A percentile compares a stretch with the other conserved stretches of the same genome.
These are phyloP conservation scores for Cicer cuneatum DNA, from an alignment of 306 rosid genomes.

Conservation along the genomic window DNA sequence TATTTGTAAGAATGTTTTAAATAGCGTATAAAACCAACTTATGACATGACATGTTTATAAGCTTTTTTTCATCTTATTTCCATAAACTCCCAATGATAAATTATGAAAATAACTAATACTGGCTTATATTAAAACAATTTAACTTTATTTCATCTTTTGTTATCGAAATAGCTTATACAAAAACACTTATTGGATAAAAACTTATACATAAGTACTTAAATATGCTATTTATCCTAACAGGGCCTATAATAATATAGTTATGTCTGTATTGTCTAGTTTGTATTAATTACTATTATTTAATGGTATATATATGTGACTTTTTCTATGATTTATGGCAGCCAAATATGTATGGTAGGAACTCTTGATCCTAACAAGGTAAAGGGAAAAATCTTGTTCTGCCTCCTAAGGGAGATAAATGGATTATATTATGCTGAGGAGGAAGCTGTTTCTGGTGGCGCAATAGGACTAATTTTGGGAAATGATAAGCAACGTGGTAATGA, in stretches of 20 bases:
- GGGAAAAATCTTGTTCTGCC: conserved; percentile 64
- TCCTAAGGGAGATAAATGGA: conserved; percentile 49
- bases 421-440: conserved; percentile 45
- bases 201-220: too few species aligned
- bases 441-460: conserved; percentile 55
- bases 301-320: not conserved
- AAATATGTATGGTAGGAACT: conserved; percentile 48
- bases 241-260: not conserved
- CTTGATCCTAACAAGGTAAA: conserved; percentile 62
- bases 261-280: not conserved
- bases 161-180: too few species aligned
- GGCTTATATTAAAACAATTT: too few species aligned
- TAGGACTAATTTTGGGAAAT: conserved; percentile 66
- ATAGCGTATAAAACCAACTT: too few species aligned
- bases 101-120: too few species aligned
- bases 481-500: conserved; percentile 43
- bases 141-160: too few species aligned
- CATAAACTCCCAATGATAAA: too few species aligned
- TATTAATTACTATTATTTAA: not conserved
- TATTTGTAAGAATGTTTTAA: too few species aligned
- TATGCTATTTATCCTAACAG: too few species aligned
- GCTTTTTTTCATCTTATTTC: too few species aligned
- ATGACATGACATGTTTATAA: too few species aligned
- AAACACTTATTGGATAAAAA: too few species aligned
- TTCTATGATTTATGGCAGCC: conserved; percentile 44